Conservation (phyloP, 2,329 filamentous ascomycete genomes). For the Curvularia lunata region DNA sequence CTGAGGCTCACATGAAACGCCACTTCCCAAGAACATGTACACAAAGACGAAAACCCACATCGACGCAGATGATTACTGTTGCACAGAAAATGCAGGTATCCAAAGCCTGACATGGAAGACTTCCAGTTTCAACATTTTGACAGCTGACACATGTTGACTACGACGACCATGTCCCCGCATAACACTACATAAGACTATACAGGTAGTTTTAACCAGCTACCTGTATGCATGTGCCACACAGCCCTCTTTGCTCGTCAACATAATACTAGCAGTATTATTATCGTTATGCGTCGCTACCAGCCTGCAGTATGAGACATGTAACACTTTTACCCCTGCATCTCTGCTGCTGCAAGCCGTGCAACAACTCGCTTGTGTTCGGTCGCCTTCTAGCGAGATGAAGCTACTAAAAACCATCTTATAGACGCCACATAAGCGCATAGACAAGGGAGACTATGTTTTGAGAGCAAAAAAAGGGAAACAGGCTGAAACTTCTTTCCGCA, state of each 20-base stretch:
- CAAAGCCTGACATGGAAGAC: no score
- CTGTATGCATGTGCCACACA: background rate
- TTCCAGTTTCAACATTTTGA: no score
- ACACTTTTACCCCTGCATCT: background rate
- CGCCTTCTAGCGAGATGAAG: background rate
- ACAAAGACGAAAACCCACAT: no score
- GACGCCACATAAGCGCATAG: no score
- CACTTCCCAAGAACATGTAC: no score
- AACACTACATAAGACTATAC: no score
- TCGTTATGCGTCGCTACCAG: background rate
- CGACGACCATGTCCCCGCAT: no score
- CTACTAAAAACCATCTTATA: background rate
- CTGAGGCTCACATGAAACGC: no score
- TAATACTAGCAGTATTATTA: background rate
- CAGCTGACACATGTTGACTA: no score
- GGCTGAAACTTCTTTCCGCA: conserved; percentile 8
- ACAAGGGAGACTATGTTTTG: background rate
- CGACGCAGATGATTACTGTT: no score
- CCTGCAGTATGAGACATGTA: background rate
- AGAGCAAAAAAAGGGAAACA: background rate
- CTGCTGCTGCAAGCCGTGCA: background rate
- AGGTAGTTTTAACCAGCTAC: no score
- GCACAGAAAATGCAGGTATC: no score
- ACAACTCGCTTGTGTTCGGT: background rate
- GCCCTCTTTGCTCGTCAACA: background rate